Evolutionary conservation across 352 stramenopile species (phyloP).

Genomic region (Globisporangium carolinianum): DNA sequence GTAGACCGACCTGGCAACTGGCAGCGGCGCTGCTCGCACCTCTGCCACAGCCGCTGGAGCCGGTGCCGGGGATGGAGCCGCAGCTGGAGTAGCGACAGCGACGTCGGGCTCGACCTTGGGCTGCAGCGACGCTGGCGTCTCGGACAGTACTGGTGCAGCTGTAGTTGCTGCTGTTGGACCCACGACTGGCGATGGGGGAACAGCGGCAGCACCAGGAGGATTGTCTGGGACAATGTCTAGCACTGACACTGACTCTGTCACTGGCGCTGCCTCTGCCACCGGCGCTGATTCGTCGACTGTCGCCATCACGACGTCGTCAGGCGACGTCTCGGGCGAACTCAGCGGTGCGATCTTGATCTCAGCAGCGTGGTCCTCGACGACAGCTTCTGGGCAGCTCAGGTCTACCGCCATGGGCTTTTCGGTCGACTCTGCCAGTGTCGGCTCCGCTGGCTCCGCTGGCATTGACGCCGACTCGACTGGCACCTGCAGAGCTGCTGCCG

Average conservation of each 20-base stretch:
- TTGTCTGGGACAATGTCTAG: too few relatives aligned
- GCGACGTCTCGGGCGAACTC: neutral
- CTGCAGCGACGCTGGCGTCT: neutral
- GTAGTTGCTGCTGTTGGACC: neutral
- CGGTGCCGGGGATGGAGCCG: constrained; percentile 4
- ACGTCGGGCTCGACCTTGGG: neutral
- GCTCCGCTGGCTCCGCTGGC: too few relatives aligned
- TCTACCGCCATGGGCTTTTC: constrained; percentile 8
- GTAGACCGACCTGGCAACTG: constrained; percentile 3
- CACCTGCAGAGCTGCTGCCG: constrained; percentile 13
- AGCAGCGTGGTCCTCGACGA: constrained; percentile 27
- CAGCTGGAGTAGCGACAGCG: neutral
- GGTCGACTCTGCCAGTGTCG: constrained; percentile 3
- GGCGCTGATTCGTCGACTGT: neutral
- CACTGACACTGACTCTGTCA: too few relatives aligned
- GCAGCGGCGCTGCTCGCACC: constrained; percentile 4
- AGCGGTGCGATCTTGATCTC: constrained; percentile 15
- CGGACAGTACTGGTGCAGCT: neutral
- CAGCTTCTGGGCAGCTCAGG: constrained; percentile 30
- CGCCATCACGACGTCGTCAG: neutral
- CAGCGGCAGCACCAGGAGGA: neutral
- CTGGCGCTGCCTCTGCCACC: neutral
- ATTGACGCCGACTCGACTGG: constrained; percentile 2
- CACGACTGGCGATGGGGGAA: neutral
- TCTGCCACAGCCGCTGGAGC: neutral